Evolutionary conservation across 2,329 filamentous ascomycete genomes (phyloP).

Genomic region (Aspergillus terreus): DNA sequence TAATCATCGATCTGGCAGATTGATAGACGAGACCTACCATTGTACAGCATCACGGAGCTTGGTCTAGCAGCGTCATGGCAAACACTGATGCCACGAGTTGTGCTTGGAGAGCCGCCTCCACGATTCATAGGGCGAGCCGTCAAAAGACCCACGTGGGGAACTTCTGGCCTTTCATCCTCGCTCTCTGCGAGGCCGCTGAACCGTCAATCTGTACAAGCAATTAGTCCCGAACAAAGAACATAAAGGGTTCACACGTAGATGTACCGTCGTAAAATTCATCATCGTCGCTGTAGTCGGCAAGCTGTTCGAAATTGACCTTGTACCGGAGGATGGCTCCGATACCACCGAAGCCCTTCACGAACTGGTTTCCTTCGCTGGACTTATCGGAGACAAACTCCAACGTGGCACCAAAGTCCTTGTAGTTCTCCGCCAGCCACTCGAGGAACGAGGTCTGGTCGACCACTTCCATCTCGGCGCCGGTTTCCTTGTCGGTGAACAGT

Average conservation of each 20-base stretch:
- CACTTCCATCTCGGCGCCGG: conserved; percentile 96
- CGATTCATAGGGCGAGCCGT: conserved; percentile 49
- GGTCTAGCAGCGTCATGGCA: conserved; percentile 27
- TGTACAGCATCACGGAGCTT: conserved; percentile 36
- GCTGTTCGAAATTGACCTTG: conserved; percentile 99
- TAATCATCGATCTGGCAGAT: neutral
- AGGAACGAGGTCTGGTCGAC: conserved; percentile 85
- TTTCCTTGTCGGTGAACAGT: conserved; percentile 91
- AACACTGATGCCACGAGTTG: conserved; percentile 29
- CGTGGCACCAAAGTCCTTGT: conserved; percentile 93
- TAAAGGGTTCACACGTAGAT: conserved; percentile 2
- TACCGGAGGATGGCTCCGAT: conserved; percentile 96
- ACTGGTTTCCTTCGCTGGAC: conserved; percentile 98
- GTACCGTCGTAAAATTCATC: conserved; percentile 84
- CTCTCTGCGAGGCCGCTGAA: conserved; percentile 77
- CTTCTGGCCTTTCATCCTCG: conserved; percentile 76
- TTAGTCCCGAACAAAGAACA: neutral
- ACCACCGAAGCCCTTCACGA: conserved; percentile 98
- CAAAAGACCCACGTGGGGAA: conserved; percentile 50
- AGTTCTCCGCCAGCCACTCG: conserved; percentile 99
- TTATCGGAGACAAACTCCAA: conserved; percentile 97
- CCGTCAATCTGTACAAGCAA: conserved; percentile 69
- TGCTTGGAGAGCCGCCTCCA: conserved; percentile 31
- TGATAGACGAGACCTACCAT: conserved; percentile 25
- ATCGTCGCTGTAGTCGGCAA: conserved; percentile 85